Base-by-base conservation (phyloP, 2,329 filamentous ascomycete genomes). In the Botryosphaeria dothidea region DNA sequence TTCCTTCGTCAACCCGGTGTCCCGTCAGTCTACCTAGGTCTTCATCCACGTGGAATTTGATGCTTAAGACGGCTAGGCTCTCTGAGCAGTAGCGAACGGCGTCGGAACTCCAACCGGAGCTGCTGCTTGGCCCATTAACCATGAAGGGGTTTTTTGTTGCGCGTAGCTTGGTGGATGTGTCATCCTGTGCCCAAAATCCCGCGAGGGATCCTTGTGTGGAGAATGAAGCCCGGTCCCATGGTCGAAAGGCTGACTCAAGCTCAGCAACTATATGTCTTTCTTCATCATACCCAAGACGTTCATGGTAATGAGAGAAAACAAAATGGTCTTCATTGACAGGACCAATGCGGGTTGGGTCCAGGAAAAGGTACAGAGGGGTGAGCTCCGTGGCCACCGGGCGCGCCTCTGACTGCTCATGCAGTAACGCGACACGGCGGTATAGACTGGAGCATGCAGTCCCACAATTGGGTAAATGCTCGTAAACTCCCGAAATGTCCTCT, bases 361-460 rank as follows among this genome's bases (percentile, higher is more conserved):
- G 74, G 69, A 88, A 89, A 2, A 90, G 72, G 68, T 82, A 90
- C 0, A 88, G 62, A 0, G 77, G 70, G 57, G 69, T 17, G 29
- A 21, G 4, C 19, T 51, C 58, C 7, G 60, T 62, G 3, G 66
- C 66, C 31, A 4, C 15, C 25, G 25, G 13, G 23, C 15, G 17
- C 11, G 46, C 7, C 11, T 3, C 13, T 8, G 62, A 17, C 17
- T 15, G 57, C 8, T 19, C 1, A 5, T 38, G 5, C n/a, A 31
- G 19, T 17, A 4, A 13, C 25, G 27, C 27, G 70, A 58, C 60
- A 31, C 75, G 81, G 68, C 81, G 83, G 72, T 89, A 88, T 23
- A 90, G 72, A 62, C 82, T 82, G 17, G 81, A 78, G 23, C 75
- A 80, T 0, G 87, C 82, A 3, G 84, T 88, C 4, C 86, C 87